These are phyloP conservation scores for Lasiodiplodia sp. DNA, from an alignment of 2,329 filamentous ascomycete species.

Conservation along the genomic window DNA sequence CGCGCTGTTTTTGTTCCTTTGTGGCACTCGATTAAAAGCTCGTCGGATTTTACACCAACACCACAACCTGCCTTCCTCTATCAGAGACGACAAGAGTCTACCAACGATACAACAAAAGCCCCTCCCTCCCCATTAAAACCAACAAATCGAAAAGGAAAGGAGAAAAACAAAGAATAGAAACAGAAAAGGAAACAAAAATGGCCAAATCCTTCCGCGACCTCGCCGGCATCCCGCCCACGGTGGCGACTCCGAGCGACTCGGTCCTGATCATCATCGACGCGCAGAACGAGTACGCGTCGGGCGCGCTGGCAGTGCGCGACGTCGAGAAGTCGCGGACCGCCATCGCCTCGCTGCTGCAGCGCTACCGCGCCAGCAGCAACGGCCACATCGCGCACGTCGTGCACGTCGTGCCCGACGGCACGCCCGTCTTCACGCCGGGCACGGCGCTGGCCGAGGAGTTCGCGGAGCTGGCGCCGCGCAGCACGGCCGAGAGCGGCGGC, in stretches of 20 bases:
- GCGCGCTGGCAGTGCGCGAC: constrained; percentile 64
- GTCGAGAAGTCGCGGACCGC: constrained; percentile 61
- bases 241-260: constrained; percentile 64
- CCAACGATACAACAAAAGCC: background rate
- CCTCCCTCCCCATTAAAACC: background rate
- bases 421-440: constrained; percentile 70
- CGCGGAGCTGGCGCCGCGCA: constrained; percentile 62
- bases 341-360: constrained; percentile 64
- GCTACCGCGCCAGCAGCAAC: constrained; percentile 61
- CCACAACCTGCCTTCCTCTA: background rate
- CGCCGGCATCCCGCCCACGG: constrained; percentile 62
- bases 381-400: constrained; percentile 68
- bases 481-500: constrained; percentile 37
- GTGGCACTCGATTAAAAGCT: background rate
- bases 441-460: constrained; percentile 68
- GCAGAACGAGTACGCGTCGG: constrained; percentile 72
- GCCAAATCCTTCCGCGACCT: constrained; percentile 57
- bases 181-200: background rate
- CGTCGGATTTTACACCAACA: background rate
- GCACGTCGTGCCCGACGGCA: constrained; percentile 65
- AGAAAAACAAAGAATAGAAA: background rate
- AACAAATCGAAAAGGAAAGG: background rate
- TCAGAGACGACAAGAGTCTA: background rate
- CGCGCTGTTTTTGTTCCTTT: background rate
- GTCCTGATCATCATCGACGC: constrained; percentile 73